Percentiles rank a stretch among this genome's conserved stretches.
Evolutionary conservation across 371 early-diverging fungal species (phyloP).

Genomic region (Mortierella sp.): DNA sequence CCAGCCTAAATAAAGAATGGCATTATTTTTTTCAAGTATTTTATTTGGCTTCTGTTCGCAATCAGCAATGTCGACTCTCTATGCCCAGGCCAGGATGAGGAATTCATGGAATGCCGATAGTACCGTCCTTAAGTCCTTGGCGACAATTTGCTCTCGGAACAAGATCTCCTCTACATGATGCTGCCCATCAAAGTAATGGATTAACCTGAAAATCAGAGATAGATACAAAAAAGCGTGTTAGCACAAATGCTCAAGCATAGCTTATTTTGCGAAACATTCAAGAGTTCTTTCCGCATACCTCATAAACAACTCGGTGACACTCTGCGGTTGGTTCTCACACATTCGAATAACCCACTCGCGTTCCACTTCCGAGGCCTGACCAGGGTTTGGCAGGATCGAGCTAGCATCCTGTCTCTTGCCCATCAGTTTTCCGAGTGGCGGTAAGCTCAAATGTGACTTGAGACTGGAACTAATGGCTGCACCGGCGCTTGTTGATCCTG

Average conservation of each 20-base stretch:
- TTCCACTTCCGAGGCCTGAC: constrained; percentile 63
- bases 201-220: constrained; percentile 58
- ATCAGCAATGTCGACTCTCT: not conserved
- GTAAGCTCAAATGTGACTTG: constrained; percentile 42
- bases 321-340: constrained; percentile 66
- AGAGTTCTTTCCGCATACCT: constrained; percentile 38
- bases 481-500: constrained; percentile 23
- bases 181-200: constrained; percentile 87
- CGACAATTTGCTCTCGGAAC: constrained; percentile 80
- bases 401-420: constrained; percentile 53
- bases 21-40: not conserved
- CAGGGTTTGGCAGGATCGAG: constrained; percentile 65
- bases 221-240: not conserved
- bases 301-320: constrained; percentile 72
- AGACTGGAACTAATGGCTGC: constrained; percentile 38
- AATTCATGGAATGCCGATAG: constrained; percentile 71
- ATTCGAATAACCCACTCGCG: constrained; percentile 65
- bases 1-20: too few species aligned
- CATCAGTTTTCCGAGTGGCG: constrained; percentile 19
- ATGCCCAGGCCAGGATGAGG: constrained; percentile 64
- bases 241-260: not conserved
- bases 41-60: too few species aligned
- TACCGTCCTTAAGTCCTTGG: constrained; percentile 73
- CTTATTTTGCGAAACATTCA: not conserved
- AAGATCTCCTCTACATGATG: constrained; percentile 89